Conservation (phyloP, 2,329 filamentous ascomycete genomes). For the Colletotrichum tabaci region DNA sequence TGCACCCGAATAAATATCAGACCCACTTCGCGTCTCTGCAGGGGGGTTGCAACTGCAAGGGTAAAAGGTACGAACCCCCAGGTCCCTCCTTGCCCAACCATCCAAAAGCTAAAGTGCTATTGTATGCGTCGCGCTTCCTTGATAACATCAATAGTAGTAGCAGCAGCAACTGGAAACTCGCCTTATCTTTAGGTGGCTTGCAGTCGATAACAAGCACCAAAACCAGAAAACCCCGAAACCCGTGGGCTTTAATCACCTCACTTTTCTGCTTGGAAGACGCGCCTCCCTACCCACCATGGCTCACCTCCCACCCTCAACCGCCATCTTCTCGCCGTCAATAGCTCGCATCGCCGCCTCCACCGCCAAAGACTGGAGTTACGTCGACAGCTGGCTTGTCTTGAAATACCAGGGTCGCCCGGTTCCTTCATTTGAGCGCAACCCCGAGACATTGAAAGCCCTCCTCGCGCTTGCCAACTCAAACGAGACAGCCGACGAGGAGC, state of each 20-base stretch:
- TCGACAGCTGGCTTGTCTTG: constrained; percentile 85
- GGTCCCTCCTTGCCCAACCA: background rate
- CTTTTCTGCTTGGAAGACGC: background rate
- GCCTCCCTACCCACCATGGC: constrained; percentile 51
- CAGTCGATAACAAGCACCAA: background rate
- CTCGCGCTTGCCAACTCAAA: constrained; percentile 82
- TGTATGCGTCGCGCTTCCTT: background rate
- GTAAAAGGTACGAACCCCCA: constrained; percentile 5
- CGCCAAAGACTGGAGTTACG: constrained; percentile 91
- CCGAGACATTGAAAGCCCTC: constrained; percentile 83
- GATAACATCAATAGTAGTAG: no score
- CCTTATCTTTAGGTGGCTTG: background rate
- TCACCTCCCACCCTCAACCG: constrained; percentile 58
- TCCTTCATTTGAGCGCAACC: constrained; percentile 88
- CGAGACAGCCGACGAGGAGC: constrained; percentile 83
- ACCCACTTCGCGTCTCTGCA: constrained; percentile 10
- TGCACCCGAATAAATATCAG: constrained; percentile 28
- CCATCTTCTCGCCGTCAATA: constrained; percentile 78
- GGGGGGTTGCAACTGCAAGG: background rate
- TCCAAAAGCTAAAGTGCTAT: background rate
- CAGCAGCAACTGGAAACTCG: background rate
- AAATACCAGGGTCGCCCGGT: constrained; percentile 76
- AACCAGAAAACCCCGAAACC: background rate
- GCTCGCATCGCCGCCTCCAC: constrained; percentile 84
- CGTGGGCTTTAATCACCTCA: no score